Percentiles rank a stretch among this genome's conserved stretches.
phyloP scores from a whole-genome alignment of 768 basidiomycete genomes.

The Boletus insuetus region DNA sequence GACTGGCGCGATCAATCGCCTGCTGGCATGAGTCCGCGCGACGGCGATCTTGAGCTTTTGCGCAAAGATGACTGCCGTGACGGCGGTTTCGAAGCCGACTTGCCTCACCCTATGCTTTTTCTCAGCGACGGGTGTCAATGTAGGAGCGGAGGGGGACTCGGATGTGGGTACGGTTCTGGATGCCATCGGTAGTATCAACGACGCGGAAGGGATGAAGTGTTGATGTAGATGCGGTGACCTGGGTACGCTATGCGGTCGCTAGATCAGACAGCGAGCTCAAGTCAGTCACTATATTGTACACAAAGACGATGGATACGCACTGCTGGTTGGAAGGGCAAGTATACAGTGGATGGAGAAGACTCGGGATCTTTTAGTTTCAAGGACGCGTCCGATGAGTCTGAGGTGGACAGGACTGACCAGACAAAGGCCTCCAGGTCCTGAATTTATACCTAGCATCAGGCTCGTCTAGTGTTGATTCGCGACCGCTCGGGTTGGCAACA shows the following conservation, averaged over 20 bases:
- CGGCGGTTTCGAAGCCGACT: conserved; percentile 24
- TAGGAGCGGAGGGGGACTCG: not conserved
- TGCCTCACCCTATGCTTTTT: conserved; percentile 2
- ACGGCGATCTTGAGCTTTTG: conserved; percentile 21
- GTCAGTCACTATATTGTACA: conserved; percentile 1
- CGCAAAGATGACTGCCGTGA: conserved; percentile 21
- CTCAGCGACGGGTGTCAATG: not conserved
- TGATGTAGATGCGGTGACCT: too few species aligned
- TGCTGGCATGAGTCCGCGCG: conserved; percentile 5
- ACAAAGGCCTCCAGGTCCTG: not conserved
- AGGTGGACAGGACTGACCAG: not conserved
- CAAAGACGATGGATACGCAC: conserved; percentile 2
- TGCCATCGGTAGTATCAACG: too few species aligned
- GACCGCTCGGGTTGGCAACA: not conserved
- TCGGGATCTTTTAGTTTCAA: not conserved
- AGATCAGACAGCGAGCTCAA: not conserved
- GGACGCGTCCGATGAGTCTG: not conserved
- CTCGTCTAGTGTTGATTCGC: conserved; percentile 1
- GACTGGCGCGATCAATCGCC: not conserved
- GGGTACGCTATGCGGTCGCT: not conserved
- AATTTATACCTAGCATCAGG: conserved; percentile 16
- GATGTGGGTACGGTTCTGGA: too few species aligned
- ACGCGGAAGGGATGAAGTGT: too few species aligned
- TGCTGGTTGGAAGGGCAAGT: not conserved
- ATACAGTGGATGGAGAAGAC: not conserved